Base-by-base conservation (phyloP, 768 basidiomycete genomes). In the Candolleomyces eurysporus region DNA sequence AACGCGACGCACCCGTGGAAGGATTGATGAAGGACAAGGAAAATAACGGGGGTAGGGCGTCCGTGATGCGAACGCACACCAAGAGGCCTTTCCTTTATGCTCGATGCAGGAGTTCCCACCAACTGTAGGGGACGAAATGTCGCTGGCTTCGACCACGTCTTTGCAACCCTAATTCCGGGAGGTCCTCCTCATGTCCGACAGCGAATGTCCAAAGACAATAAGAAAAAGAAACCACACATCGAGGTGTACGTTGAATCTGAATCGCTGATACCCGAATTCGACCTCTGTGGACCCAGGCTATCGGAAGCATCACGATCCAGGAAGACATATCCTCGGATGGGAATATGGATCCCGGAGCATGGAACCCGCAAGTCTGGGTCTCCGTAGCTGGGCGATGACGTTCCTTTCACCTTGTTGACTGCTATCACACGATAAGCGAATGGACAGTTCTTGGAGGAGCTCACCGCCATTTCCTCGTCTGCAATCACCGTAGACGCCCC, bases 161-260 rank as follows among this genome's bases (percentile, higher is more conserved):
- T 21, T 26, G 54, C 54, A 22, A 56, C 67, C 68, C 68, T 72
- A 72, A 64, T 67, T 69, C 71, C 69, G 73, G 73, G 68, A 66
- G 61, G 68, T 71, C 65, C 65, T 69, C 63, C 70, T 69, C 72
- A 73, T 72, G 71, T 72, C 71, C 72, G 71, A 73, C 67, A 68
- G 69, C 69, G 68, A 72, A 67, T 67, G 66, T 63, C 56, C 57
- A 67, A 67, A 71, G 69, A 72, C 71, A 73, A 73, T 73, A 73
- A 72, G 71, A 64, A 36, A 36, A 67, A 62, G 64, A 19, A 56
- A 56, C 54, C 54, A 56, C 36, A 36, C 54, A 56, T 56, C 54
- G 54, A 56, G 54, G 54, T 56, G 54, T 56, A 56, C 54, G 54
- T 56, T 56, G 54, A 56, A n/a, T 31, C 16, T 56, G 54, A 56